These are phyloP conservation scores for Xylariales sp. DNA, from an alignment of 2,329 filamentous ascomycete species.

Conservation along the genomic window DNA sequence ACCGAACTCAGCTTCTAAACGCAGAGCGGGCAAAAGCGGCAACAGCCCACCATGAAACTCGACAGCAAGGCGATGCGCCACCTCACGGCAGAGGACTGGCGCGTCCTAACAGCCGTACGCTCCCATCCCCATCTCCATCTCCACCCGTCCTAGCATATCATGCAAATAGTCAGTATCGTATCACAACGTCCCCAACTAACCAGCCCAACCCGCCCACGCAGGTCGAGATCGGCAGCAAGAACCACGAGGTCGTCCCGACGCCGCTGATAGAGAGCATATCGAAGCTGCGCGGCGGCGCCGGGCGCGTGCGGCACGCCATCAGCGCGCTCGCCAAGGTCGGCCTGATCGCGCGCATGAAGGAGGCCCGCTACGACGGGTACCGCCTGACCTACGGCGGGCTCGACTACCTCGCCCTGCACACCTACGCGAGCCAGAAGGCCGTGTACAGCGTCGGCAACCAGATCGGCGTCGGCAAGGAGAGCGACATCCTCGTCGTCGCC, in stretches of 20 bases:
- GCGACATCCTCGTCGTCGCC: constrained; percentile 94
- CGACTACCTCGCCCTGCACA: constrained; percentile 96
- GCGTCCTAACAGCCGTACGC: constrained; percentile 88
- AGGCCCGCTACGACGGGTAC: constrained; percentile 97
- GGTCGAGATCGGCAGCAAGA: constrained; percentile 94
- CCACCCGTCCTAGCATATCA: neutral
- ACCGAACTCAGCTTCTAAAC: neutral
- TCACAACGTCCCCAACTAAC: constrained; percentile 43
- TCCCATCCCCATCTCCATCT: constrained; percentile 42
- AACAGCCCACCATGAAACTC: constrained; percentile 78
- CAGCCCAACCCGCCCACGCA: constrained; percentile 56
- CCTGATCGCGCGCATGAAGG: constrained; percentile 91
- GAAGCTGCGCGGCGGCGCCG: constrained; percentile 80
- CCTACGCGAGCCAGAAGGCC: constrained; percentile 80
- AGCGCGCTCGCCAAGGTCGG: constrained; percentile 91
- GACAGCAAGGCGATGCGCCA: constrained; percentile 95
- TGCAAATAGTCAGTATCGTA: no score
- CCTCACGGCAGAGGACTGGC: constrained; percentile 92
- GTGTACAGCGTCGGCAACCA: constrained; percentile 95
- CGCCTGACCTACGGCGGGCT: constrained; percentile 95
- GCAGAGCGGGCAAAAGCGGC: neutral
- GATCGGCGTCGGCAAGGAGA: constrained; percentile 97
- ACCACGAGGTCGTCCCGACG: constrained; percentile 97
- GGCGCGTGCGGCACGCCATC: constrained; percentile 86
- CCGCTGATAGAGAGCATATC: constrained; percentile 86